Evolutionary conservation across 2,329 filamentous ascomycete genomes (phyloP).

Genomic region (Fusarium brevicatenulatum): DNA sequence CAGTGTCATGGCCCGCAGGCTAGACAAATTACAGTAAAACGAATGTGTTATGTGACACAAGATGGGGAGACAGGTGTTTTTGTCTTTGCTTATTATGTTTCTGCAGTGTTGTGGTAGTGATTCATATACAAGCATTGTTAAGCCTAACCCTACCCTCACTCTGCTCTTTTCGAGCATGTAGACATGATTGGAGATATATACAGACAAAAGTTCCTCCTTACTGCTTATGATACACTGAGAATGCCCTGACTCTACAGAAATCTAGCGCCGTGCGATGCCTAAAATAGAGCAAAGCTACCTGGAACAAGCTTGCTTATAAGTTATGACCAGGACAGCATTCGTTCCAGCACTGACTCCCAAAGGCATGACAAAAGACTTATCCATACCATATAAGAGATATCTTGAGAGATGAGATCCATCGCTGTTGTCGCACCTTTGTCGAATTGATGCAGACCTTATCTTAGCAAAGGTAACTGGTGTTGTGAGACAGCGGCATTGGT

Average conservation of each 20-base stretch:
- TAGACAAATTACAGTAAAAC: background rate
- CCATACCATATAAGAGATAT: too few relatives aligned
- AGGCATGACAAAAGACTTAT: too few relatives aligned
- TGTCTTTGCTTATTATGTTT: background rate
- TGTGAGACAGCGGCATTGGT: background rate
- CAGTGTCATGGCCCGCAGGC: background rate
- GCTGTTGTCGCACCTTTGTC: too few relatives aligned
- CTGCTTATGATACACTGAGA: background rate
- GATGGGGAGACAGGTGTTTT: background rate
- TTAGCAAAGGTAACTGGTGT: too few relatives aligned
- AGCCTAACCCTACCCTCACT: background rate
- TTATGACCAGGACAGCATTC: background rate
- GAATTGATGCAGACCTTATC: background rate
- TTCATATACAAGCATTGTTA: background rate
- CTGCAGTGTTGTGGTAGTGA: background rate
- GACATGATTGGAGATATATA: background rate
- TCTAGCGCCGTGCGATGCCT: background rate
- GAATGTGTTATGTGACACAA: background rate
- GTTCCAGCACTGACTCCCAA: background rate
- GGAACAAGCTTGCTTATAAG: background rate
- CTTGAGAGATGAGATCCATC: background rate
- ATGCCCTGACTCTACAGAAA: background rate
- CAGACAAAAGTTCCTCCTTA: background rate
- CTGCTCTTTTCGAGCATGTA: background rate
- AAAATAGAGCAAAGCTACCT: background rate